Evolutionary conservation across 768 basidiomycete species (phyloP), one percentile per base, ranked within the genome.

Genomic region (Mrakia blollopis): DNA sequence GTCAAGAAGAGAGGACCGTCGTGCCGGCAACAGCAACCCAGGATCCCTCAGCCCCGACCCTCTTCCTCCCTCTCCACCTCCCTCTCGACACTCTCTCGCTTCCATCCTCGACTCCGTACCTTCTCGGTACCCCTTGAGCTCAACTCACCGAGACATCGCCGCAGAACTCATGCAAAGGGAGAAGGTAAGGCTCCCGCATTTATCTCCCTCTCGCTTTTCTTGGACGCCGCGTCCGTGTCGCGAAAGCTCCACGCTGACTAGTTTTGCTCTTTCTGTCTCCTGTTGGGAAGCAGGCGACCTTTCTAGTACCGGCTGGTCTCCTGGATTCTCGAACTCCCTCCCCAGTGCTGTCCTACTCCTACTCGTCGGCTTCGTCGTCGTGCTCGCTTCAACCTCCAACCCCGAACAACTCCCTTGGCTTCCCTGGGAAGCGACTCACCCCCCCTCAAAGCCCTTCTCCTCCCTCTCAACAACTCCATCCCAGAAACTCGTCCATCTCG

Each of bases 351-450:
- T 39, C 65, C 35, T 39, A 39, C 37, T 68, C 65, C 18, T 39
- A 68, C 37, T 68, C 65, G 25, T 39, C 65, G 11, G 65, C 65
- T 5, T 68, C 65, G 37, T 68, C 65, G 37, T 68, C 65, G 23
- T 25, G 35, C 23, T 39, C 65, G 5, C 35, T 68, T 1, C 35
- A 35, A 23, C 65, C 37, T 10, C 65, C 35, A 10, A 68, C 65
- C 65, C 37, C 65, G 63, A 65, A 30, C 16, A 50, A 18, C 47
- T 18, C 7, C 25, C 65, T 23, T 25, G 35, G n/a, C 9, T 39
- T 37, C 65, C 37, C 39, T 23, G 39, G 35, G 37, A 39, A 35
- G 39, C 65, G 39, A 68, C 39, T n/a, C 23, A 44, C 23, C n/a
- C 9, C 28, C 5, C 57, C 57, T 57, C 25, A 10, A 25, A 25